These are phyloP conservation scores for Trichoderma sp. DNA, from an alignment of 2,329 filamentous ascomycete genomes.

Conservation along the genomic window DNA sequence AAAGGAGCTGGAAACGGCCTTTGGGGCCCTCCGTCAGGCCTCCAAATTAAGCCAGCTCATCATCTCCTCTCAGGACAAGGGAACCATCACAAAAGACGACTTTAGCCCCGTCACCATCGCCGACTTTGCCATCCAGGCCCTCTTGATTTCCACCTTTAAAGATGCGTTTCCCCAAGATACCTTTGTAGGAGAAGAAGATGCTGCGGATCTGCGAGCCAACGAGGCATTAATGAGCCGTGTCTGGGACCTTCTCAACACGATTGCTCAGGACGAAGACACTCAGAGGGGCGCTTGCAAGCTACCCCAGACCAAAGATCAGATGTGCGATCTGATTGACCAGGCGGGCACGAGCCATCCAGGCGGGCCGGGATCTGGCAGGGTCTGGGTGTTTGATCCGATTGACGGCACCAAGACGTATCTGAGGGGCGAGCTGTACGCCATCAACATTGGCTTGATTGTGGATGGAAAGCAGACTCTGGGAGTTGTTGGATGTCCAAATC, in stretches of 20 bases:
- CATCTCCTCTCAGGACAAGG: slow-evolving; percentile 47
- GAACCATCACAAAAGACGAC: slow-evolving; percentile 51
- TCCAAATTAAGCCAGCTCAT: slow-evolving; percentile 49
- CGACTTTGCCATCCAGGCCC: slow-evolving; percentile 57
- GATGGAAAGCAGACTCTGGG: slow-evolving; percentile 49
- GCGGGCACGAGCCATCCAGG: slow-evolving; percentile 43
- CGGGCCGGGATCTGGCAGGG: slow-evolving; percentile 35
- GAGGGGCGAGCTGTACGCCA: slow-evolving; percentile 52
- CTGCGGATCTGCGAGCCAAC: slow-evolving; percentile 44
- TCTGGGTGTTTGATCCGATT: slow-evolving; percentile 60
- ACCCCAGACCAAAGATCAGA: slow-evolving; percentile 41
- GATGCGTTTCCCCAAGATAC: slow-evolving; percentile 48
- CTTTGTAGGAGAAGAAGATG: slow-evolving; percentile 56
- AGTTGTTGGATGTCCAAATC: slow-evolving; percentile 48
- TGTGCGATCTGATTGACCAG: slow-evolving; percentile 53
- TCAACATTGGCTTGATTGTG: slow-evolving; percentile 53
- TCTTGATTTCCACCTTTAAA: slow-evolving; percentile 50
- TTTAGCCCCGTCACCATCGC: slow-evolving; percentile 56
- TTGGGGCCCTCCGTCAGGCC: slow-evolving; percentile 43
- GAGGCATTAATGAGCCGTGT: slow-evolving; percentile 44
- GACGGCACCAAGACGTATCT: slow-evolving; percentile 59
- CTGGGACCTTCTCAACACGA: slow-evolving; percentile 42
- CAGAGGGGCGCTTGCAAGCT: slow-evolving; percentile 28
- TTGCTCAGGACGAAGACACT: slow-evolving; percentile 28
- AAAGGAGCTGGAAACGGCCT: slow-evolving; percentile 42